Conservation (phyloP, 768 basidiomycete genomes). For the Leccinum truebloodii region DNA sequence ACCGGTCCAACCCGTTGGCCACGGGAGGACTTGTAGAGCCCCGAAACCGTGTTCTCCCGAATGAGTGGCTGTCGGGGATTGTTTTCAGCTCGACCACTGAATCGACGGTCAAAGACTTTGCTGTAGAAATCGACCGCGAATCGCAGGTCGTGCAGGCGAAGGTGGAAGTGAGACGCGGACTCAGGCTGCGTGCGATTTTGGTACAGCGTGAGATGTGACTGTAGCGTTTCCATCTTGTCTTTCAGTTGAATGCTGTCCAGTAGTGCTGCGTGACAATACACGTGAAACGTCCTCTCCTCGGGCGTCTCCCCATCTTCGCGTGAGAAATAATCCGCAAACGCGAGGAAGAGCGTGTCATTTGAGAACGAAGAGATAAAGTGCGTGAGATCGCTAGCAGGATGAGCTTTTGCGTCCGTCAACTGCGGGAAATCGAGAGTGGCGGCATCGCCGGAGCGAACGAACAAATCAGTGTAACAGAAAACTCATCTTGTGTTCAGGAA, state of each 20-base stretch:
- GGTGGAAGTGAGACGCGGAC: slow-evolving; percentile 58
- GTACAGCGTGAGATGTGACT: slow-evolving; percentile 72
- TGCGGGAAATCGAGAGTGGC: slow-evolving; percentile 86
- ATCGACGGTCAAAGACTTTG: slow-evolving; percentile 70
- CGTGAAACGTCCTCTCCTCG: slow-evolving; percentile 61
- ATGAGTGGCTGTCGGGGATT: slow-evolving; percentile 67
- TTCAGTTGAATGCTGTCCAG: slow-evolving; percentile 90
- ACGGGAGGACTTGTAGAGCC: slow-evolving; percentile 52
- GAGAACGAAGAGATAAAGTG: slow-evolving; percentile 89
- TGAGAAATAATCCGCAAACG: slow-evolving; percentile 80
- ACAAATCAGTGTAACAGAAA: slow-evolving; percentile 86
- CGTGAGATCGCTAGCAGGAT: slow-evolving; percentile 72
- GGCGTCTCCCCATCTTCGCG: slow-evolving; percentile 60
- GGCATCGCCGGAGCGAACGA: slow-evolving; percentile 84
- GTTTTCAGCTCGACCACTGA: slow-evolving; percentile 70
- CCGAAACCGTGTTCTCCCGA: slow-evolving; percentile 72
- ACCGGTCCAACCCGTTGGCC: too few relatives aligned
- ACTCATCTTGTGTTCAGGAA: slow-evolving; percentile 64
- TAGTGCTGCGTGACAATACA: slow-evolving; percentile 73
- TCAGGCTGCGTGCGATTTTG: slow-evolving; percentile 64
- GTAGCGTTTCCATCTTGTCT: slow-evolving; percentile 81
- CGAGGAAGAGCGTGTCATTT: slow-evolving; percentile 74
- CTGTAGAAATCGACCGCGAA: slow-evolving; percentile 78
- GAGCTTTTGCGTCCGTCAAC: slow-evolving; percentile 60
- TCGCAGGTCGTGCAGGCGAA: slow-evolving; percentile 70